These are phyloP conservation scores for Papiliotrema terrestris DNA, from an alignment of 1,284 basidiomycete genomes.

Conservation along the genomic window DNA sequence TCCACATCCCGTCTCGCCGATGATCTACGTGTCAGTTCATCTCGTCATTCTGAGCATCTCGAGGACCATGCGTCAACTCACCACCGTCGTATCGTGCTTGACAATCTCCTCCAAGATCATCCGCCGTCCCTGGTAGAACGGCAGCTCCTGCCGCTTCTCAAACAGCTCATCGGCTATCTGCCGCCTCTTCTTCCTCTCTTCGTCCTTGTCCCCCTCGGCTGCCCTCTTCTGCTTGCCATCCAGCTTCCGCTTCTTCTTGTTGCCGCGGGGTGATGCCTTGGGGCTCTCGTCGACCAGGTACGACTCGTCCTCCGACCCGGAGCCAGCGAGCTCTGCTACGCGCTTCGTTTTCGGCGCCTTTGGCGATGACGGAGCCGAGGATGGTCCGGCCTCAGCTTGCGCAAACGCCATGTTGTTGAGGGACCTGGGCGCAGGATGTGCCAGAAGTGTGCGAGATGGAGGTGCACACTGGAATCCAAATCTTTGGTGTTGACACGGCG, in stretches of 20 bases:
- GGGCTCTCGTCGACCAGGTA: background rate
- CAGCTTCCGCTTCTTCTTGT: constrained; percentile 4
- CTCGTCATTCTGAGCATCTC: background rate
- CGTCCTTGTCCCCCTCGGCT: background rate
- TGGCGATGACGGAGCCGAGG: background rate
- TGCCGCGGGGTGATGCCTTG: background rate
- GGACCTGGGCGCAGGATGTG: no score
- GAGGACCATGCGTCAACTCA: constrained; percentile 14
- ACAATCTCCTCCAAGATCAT: constrained; percentile 70
- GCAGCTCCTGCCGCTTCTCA: constrained; percentile 64
- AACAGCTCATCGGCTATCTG: constrained; percentile 50
- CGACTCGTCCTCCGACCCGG: background rate
- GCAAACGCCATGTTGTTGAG: background rate
- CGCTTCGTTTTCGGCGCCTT: background rate
- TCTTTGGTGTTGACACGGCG: no score
- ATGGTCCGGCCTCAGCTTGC: background rate
- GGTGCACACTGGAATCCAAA: no score
- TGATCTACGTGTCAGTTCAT: constrained; percentile 50
- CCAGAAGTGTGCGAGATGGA: no score
- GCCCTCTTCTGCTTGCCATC: background rate
- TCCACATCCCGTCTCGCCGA: constrained; percentile 96
- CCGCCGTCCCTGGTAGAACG: constrained; percentile 74
- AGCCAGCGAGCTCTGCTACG: background rate
- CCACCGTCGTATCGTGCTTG: constrained; percentile 78
- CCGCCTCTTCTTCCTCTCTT: background rate